These are phyloP conservation scores for Lagenaria siceraria DNA, from an alignment of 306 rosid genomes.

Conservation along the genomic window DNA sequence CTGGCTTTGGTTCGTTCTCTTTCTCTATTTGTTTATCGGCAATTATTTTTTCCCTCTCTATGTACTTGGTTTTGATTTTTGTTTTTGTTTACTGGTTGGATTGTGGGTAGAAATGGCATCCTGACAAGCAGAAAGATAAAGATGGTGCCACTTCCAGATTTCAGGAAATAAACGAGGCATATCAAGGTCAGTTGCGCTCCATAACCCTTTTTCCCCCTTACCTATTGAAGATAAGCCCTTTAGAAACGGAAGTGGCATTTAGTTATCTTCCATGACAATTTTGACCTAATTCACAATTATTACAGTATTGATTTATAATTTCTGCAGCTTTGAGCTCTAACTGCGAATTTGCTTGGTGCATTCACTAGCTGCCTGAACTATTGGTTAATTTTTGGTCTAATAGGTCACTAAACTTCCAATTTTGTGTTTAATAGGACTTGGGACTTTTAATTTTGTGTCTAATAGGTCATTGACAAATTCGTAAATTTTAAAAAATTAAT, in stretches of 20 bases:
- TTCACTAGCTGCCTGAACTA: neutral
- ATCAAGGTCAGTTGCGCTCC: constrained; percentile 37
- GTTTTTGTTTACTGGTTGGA: neutral
- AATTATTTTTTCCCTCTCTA: neutral
- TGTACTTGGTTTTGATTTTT: neutral
- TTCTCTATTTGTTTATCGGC: neutral
- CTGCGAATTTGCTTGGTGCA: neutral
- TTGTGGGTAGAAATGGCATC: constrained; percentile 81
- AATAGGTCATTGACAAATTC: too few species aligned
- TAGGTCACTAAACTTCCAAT: too few species aligned
- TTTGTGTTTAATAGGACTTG: too few species aligned
- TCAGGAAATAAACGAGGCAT: constrained; percentile 92
- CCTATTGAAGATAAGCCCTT: neutral
- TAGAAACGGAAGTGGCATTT: neutral
- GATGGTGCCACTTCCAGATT: constrained; percentile 58
- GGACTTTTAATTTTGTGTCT: too few species aligned
- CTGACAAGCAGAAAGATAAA: constrained; percentile 73
- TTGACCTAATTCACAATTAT: neutral
- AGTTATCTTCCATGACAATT: neutral
- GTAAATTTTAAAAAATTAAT: too few species aligned
- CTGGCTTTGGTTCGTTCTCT: constrained; percentile 60
- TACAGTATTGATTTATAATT: neutral
- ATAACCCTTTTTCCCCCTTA: neutral
- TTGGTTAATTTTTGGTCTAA: too few species aligned
- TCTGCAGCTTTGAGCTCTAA: neutral